Evolutionary conservation across 2,329 filamentous ascomycete genomes (phyloP), one percentile per base, ranked within the genome.

Genomic region (Diaporthe sp.): DNA sequence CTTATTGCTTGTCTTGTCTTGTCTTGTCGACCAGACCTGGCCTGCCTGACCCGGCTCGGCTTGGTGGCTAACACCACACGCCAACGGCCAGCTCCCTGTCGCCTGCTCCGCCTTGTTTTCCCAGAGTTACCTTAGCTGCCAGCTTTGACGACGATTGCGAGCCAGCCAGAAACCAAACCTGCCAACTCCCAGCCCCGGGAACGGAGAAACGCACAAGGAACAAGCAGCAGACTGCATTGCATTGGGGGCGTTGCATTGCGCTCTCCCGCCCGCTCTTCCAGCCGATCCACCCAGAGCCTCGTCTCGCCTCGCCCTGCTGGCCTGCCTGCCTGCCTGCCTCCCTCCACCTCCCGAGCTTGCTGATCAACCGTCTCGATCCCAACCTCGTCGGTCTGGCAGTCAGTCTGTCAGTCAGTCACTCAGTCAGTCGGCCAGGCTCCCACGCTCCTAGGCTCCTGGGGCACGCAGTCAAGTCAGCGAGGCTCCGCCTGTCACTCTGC

Each of bases 261-360:
- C 42, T 67, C 61, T 47, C 61, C 30, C 19, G 28, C 30, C 61
- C 42, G 60, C 19, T 30, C 28, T 1, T 19, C 5, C 35, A 54
- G 52, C 17, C 30, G 70, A 72, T 64, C 70, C 70, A 72, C 70
- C 70, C 38, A 72, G 70, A 72, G 70, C 70, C 70, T 72, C 70
- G 70, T 52, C 70, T 72, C 70, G 70, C 60, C 70, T 54, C 47
- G 64, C 33, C 47, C 64, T 68, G 47, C 64, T 38, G 64, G 19
- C 42, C 19, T 50, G 28, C 28, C 33, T n/a, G n/a, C n/a, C n/a
- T n/a, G n/a, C n/a, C n/a, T n/a, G n/a, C n/a, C 57, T 68, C 64
- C 64, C 64, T 68, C 64, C 64, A 67, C 64, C 64, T 52, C 30
- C 64, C 64, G 64, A 54, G 64, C 42, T 52, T 50, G 42, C 57